Evolutionary conservation across 2,329 filamentous ascomycete genomes (phyloP), one percentile per base, ranked within the genome.

Genomic region (Xylariaceae sp.): DNA sequence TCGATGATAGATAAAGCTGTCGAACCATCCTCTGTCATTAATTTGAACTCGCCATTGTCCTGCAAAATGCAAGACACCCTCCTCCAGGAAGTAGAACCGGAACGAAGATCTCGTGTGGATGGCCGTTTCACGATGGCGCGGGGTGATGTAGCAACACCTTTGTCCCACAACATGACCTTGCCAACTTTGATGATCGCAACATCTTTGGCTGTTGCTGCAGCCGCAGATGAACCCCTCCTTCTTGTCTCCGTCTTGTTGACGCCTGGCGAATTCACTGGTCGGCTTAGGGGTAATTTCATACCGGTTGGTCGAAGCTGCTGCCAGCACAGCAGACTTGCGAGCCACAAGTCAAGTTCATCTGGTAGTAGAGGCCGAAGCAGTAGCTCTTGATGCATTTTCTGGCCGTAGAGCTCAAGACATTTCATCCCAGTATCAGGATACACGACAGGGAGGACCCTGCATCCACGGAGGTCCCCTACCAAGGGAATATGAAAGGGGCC

Each of bases 101-200:
- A 73, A 19, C 72, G 68, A 18, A 76, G 55, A 56, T 82, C 77
- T 44, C 75, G 68, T 1, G 77, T 78, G 2, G 79, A 81, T 2
- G 78, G 71, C 3, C 75, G 67, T 52, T 72, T 75, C 37, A 78
- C 70, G 42, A 82, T 74, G 15, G 77, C 69, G 34, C 71, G 67
- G 4, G 80, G 77, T 29, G 74, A 73, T 15, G 65, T 64, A 11
- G 78, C 72, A 6, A 69, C 58, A 2, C 83, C 84, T 60, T 86
- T 93, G 64, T 97, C 89, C 91, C 90, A 96, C 35, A 95, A 74
- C 58, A 89, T 83, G 59, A 95, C 79, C 59, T 89, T 90, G 41
- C 89, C 93, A 36, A 96, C 88, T 61, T 97, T 98, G 69, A 97
- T 97, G 51, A 97, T 93, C 41, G 85, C 81, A 3, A 81, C 78